Conservation (phyloP, 2,329 filamentous ascomycete species). For the Penicillium capsulatum region DNA sequence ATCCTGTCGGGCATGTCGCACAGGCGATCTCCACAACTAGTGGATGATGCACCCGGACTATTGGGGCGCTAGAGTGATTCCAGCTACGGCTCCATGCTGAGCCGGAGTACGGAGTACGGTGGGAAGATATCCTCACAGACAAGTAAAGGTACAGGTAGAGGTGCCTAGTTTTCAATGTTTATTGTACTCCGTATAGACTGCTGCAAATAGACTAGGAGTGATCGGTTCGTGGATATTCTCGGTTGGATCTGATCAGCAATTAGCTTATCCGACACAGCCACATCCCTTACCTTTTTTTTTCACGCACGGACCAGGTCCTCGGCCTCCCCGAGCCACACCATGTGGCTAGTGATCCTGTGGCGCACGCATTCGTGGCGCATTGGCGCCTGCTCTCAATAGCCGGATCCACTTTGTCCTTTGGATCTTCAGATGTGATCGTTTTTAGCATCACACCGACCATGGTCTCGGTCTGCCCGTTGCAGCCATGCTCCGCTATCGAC, state of each 20-base stretch:
- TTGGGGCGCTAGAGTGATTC: conserved; percentile 9
- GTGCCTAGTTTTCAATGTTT: too few species aligned
- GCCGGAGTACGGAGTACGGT: too few species aligned
- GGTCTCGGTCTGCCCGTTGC: conserved; percentile 17
- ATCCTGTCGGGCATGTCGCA: too few species aligned
- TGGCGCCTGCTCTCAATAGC: conserved; percentile 18
- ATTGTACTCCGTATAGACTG: too few species aligned
- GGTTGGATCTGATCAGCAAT: not conserved
- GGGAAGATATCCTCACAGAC: too few species aligned
- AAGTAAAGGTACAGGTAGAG: too few species aligned
- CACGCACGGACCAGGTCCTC: conserved; percentile 19
- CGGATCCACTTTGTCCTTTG: conserved; percentile 24
- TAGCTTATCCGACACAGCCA: conserved; percentile 13
- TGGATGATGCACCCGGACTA: conserved; percentile 10
- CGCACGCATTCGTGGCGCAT: conserved; percentile 11
- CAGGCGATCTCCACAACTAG: conserved; percentile 3
- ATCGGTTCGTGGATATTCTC: too few species aligned
- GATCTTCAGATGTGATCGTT: conserved; percentile 25
- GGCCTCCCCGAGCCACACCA: too few species aligned
- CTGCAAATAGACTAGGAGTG: too few species aligned
- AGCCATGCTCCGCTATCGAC: conserved; percentile 2
- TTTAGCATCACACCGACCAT: conserved; percentile 20
- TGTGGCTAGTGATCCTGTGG: conserved; percentile 20
- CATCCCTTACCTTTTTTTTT: conserved; percentile 12
- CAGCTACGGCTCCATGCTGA: too few species aligned